Conservation (phyloP, 1,284 basidiomycete species). For the Lentinula novae-zelandiae region DNA sequence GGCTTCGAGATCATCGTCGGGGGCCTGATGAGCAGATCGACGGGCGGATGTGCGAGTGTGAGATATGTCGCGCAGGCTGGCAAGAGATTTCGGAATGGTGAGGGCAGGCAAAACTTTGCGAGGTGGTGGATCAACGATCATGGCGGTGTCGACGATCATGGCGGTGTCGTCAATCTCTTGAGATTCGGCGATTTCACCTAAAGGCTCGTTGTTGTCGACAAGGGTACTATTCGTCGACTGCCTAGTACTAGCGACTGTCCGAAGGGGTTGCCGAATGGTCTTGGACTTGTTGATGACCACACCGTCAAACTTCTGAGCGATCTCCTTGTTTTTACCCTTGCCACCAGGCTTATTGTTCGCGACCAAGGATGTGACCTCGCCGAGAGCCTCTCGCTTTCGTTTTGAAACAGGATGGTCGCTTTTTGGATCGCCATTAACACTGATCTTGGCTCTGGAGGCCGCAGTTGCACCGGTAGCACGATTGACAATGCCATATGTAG, state of each 20-base stretch:
- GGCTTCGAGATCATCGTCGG: slow-evolving; percentile 41
- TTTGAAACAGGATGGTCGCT: slow-evolving; percentile 47
- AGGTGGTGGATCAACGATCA: slow-evolving; percentile 51
- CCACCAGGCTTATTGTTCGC: slow-evolving; percentile 39
- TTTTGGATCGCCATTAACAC: slow-evolving; percentile 33
- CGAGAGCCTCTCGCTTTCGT: slow-evolving; percentile 71
- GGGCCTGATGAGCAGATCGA: slow-evolving; percentile 19
- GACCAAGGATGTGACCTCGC: slow-evolving; percentile 56
- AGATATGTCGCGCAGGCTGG: slow-evolving; percentile 30
- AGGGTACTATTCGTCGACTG: slow-evolving; percentile 26
- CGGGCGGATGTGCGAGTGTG: slow-evolving; percentile 20
- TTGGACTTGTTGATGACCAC: slow-evolving; percentile 48
- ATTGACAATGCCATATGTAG: slow-evolving; percentile 36
- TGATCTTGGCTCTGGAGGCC: slow-evolving; percentile 47
- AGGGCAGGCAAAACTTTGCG: slow-evolving; percentile 36
- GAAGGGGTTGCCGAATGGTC: slow-evolving; percentile 36
- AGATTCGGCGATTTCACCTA: slow-evolving; percentile 37
- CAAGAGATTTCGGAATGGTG: slow-evolving; percentile 37
- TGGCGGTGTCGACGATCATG: slow-evolving; percentile 61
- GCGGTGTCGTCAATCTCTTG: slow-evolving; percentile 41
- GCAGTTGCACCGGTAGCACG: slow-evolving; percentile 44
- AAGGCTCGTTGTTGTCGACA: slow-evolving; percentile 18
- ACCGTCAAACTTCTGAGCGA: slow-evolving; percentile 46
- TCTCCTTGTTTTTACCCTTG: slow-evolving; percentile 47
- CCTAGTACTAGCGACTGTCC: slow-evolving; percentile 29